These are phyloP conservation scores for Coprinellus micaceus DNA, from an alignment of 768 basidiomycete genomes.

Conservation along the genomic window DNA sequence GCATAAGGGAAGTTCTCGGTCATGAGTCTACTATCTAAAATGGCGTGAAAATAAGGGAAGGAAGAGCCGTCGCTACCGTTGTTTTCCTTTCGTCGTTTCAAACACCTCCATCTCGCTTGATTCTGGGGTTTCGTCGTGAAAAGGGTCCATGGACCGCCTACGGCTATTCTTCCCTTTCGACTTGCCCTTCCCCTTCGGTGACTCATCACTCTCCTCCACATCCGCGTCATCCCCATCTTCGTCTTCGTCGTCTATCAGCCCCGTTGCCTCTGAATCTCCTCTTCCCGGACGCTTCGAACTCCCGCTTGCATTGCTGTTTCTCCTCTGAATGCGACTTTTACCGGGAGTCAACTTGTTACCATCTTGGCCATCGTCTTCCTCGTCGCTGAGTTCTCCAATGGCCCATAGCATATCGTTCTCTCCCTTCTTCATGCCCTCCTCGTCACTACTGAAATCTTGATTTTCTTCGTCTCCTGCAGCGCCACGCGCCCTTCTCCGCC, in stretches of 20 bases:
- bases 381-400: constrained; percentile 69
- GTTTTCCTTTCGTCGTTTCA: constrained; percentile 4
- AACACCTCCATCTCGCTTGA: constrained; percentile 6
- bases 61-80: neutral
- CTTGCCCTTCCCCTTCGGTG: constrained; percentile 14
- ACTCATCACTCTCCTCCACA: neutral
- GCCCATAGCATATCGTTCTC: constrained; percentile 60
- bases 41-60: neutral
- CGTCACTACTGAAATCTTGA: constrained; percentile 16
- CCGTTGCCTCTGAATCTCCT: constrained; percentile 8
- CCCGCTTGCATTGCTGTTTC: constrained; percentile 12
- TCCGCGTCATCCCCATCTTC: constrained; percentile 6
- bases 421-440: constrained; percentile 37
- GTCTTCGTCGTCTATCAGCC: constrained; percentile 11
- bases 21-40: neutral
- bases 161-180: constrained; percentile 10
- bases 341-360: constrained; percentile 40
- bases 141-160: constrained; percentile 26
- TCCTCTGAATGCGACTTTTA: constrained; percentile 31
- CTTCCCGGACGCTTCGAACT: neutral
- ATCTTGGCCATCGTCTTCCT: constrained; percentile 48
- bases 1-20: neutral
- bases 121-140: constrained; percentile 21
- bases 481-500: constrained; percentile 19
- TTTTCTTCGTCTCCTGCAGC: constrained; percentile 26